Evolutionary conservation across 495 filamentous ascomycete species (phyloP).

Genomic region (Trichoderma reesei): DNA sequence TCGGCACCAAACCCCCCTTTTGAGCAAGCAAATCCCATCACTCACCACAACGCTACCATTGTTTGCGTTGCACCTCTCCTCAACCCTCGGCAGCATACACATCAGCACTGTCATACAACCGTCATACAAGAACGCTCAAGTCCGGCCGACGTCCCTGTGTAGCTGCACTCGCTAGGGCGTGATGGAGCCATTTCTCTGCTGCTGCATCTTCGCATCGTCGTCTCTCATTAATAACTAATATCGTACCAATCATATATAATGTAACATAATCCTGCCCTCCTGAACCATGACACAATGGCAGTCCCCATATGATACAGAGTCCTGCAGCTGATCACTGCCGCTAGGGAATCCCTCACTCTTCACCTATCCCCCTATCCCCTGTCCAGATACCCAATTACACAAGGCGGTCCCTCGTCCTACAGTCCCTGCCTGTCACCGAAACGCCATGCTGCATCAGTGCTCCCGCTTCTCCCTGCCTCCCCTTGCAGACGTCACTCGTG

Average conservation of each 20-base stretch:
- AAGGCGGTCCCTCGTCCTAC: slow-evolving; percentile 1
- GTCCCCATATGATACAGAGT: slow-evolving; percentile 4
- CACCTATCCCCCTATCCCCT: neutral
- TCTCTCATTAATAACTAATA: neutral
- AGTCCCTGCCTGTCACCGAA: neutral
- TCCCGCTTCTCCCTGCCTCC: neutral
- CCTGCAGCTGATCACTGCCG: neutral
- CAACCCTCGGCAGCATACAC: neutral
- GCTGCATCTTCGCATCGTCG: neutral
- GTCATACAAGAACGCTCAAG: neutral
- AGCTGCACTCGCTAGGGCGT: neutral
- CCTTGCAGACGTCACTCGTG: neutral
- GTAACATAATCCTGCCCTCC: neutral
- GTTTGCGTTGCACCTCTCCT: slow-evolving; percentile 2
- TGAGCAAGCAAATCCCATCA: neutral
- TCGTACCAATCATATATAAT: slow-evolving; percentile 2
- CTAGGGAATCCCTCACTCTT: too few species aligned
- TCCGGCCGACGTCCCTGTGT: neutral
- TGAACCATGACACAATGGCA: neutral
- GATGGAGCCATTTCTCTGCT: neutral
- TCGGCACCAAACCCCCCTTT: neutral
- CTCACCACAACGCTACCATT: neutral
- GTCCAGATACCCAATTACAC: slow-evolving; percentile 1
- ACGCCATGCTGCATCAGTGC: neutral
- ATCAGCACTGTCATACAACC: neutral